Conservation (phyloP, 2,329 filamentous ascomycete genomes). For the Lachnellula subtilissima region DNA sequence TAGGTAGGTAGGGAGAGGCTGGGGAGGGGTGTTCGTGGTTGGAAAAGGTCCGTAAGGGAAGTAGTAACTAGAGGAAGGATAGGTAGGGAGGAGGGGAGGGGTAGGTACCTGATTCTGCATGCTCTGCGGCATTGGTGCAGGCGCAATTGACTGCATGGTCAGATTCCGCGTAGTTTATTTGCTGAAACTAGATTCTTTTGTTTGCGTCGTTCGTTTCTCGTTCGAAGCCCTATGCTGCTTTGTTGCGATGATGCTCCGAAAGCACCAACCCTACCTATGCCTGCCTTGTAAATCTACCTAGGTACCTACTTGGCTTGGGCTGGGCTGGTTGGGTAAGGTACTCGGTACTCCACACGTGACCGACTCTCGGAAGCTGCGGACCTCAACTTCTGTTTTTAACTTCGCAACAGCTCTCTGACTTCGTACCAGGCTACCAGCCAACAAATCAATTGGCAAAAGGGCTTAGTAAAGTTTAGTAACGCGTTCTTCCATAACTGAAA, state of each 20-base stretch:
- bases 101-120: conserved; percentile 27
- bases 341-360: too few species aligned
- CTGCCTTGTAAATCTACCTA: too few species aligned
- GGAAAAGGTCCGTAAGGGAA: background rate
- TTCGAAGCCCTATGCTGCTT: background rate
- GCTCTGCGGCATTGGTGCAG: conserved; percentile 26
- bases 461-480: background rate
- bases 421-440: too few species aligned
- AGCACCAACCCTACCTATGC: too few species aligned
- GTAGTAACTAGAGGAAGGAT: background rate
- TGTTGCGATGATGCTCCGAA: background rate
- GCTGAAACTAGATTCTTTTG: background rate
- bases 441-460: too few species aligned
- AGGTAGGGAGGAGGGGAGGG: background rate
- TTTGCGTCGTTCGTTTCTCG: background rate
- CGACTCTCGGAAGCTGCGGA: too few species aligned
- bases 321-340: too few species aligned
- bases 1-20: background rate
- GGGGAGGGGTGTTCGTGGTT: background rate
- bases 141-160: conserved; percentile 30
- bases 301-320: too few species aligned
- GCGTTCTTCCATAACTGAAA: background rate
- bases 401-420: too few species aligned
- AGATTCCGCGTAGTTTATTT: background rate
- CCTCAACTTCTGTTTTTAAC: too few species aligned